Conservation (phyloP, 768 basidiomycete genomes). For the Termitomyces sp. region DNA sequence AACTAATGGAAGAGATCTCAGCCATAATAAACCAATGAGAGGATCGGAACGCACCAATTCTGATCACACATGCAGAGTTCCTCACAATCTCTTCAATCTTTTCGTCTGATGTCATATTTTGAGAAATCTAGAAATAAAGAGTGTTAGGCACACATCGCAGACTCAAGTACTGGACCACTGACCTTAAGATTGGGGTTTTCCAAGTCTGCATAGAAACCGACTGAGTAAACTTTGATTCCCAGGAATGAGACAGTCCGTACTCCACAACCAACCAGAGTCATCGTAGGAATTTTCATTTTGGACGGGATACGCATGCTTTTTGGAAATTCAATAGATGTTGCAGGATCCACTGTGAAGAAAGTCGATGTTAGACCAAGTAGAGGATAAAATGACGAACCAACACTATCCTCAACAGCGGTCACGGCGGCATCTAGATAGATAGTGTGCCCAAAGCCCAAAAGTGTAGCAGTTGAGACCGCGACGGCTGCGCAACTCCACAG, state of each 20-base stretch:
- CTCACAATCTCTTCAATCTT: conserved; percentile 65
- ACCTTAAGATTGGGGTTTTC: conserved; percentile 59
- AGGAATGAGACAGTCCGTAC: conserved; percentile 89
- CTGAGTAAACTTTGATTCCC: conserved; percentile 82
- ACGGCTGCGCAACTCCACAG: conserved; percentile 12
- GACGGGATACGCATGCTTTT: conserved; percentile 58
- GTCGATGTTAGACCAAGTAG: not conserved
- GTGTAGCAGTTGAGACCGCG: conserved; percentile 2
- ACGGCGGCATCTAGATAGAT: conserved; percentile 12
- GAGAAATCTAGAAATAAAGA: conserved; percentile 46
- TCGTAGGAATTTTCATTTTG: conserved; percentile 52
- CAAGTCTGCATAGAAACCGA: conserved; percentile 87
- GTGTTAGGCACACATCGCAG: not conserved
- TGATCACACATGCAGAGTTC: conserved; percentile 65
- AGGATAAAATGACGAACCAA: conserved; percentile 2
- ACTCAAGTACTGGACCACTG: conserved; percentile 7
- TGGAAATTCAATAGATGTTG: conserved; percentile 71
- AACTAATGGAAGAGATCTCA: conserved; percentile 36
- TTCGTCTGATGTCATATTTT: conserved; percentile 54
- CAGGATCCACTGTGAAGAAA: conserved; percentile 53
- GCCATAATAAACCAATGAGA: not conserved
- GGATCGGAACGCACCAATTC: conserved; percentile 49
- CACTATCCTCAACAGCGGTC: not conserved
- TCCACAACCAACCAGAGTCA: conserved; percentile 77
- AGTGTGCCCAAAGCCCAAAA: conserved; percentile 1